Evolutionary conservation across 192 early-diverging fungal species (phyloP), one percentile per base, ranked within the genome.

Genomic region (Dissophora ornata): DNA sequence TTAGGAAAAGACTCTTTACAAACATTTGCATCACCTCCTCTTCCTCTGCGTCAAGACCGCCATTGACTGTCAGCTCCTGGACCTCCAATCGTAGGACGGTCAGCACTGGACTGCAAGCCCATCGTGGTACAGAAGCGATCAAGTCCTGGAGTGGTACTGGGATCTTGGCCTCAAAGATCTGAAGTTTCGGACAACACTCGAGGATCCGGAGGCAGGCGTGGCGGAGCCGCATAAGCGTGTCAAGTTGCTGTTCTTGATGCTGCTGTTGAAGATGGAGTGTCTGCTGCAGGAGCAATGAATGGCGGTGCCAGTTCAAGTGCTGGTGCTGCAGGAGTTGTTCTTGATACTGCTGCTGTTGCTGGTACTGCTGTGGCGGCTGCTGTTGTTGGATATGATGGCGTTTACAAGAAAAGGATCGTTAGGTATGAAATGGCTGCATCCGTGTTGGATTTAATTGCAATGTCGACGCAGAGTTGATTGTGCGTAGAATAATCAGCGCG

Each of bases 1-100:
- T 73, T 21, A 63, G 58, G 32, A 63, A 64, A 16, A 73, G 46
- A 38, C 54, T 62, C 60, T 48, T 63, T 16, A 73, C 46, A 62
- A 73, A 64, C 69, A 73, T 63, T 28, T 63, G 61, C 61, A 73
- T 63, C 24, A 73, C 69, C 18, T 49, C 60, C 22, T 71, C 69
- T 49, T 71, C 69, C 22, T 73, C 69, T n/a, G 36, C 24, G 29
- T 73, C 69, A 13, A 73, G 11, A 0, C 53, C 61, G 16, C 40
- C 55, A 16, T 48, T 29, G 4, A 47, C 69, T 8, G 62, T 51
- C 16, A 73, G 32, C 21, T 73, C 69, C 26, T 57, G 47, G 19
- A 73, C 51, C n/a, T 73, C 61, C 18, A 73, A 12, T 26, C 48
- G 22, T 15, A 73, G 38, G 7, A 36, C 48, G 10, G 36, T 50